Base-by-base conservation (phyloP, 345 rosid genomes). In the Aquilaria yunnanensis region DNA sequence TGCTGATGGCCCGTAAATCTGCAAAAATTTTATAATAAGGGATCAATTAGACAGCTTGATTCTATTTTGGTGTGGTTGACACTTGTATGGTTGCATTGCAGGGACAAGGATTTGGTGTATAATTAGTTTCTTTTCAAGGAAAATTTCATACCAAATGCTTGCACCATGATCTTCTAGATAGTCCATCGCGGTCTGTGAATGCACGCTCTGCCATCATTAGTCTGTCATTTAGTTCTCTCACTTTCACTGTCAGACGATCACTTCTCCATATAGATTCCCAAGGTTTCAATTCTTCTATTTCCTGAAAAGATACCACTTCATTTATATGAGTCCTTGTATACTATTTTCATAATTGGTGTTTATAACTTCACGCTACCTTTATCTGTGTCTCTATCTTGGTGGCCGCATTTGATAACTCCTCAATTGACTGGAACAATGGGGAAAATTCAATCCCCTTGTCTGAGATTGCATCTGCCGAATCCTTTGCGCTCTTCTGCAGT, bases 191-290 rank as follows among this genome's bases (percentile, higher is more conserved):
- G 54, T 91, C 87, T 31, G 96, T 82, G 63, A 91, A 84, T 65
- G 90, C 94, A 63, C 88, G 60, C 61, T 88, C 96, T 8, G 88
- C 80, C 88, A 86, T 85, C 92, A 88, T 86, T 66, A 91, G 69
- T 69, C 87, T 77, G 67, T 91, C 96, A 48, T 86, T 84, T 45
- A 91, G 67, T 71, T 81, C 88, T 75, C 90, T 79, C 34, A 72
- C 83, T 74, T 65, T 82, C 9, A 61, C 3, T 23, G 23, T 23
- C 23, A 23, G 23, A 23, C 61, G 63, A 56, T 80, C 78, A 14
- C 52, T 79, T 62, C 70, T 76, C 69, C 70, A 59, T 12, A 55
- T 41, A 14, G 77, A 70, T 66, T 50, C 43, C 85, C 76, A 75
- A 33, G 72, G 60, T 70, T 61, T 77, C 61, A 64, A 67, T 65